Percentiles rank a stretch among this genome's conserved stretches.
Conservation (phyloP, 768 basidiomycete species). For the Pholiota conissans region DNA sequence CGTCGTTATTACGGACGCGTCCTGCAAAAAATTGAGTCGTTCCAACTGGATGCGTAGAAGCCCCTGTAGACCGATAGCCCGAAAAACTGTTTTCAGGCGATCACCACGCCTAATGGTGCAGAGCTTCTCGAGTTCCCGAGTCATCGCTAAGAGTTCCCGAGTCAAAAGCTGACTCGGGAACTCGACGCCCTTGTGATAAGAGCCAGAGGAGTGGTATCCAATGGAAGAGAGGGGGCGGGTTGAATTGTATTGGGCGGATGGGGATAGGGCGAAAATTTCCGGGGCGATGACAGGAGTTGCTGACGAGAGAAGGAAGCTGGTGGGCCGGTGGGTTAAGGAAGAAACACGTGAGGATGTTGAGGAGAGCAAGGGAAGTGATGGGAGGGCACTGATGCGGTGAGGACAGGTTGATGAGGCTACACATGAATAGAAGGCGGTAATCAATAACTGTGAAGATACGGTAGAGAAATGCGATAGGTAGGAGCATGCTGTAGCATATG, state of each 20-base stretch:
- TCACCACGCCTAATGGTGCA: background rate
- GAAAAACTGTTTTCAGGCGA: background rate
- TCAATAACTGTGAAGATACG: background rate
- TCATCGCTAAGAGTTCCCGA: conserved; percentile 36
- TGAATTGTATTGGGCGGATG: background rate
- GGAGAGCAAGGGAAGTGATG: background rate
- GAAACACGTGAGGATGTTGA: background rate
- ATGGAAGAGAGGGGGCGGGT: conserved; percentile 2
- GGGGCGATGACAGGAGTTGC: conserved; percentile 6
- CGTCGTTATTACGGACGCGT: background rate
- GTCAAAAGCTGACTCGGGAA: conserved; percentile 43
- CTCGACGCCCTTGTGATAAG: conserved; percentile 25
- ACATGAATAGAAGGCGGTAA: background rate
- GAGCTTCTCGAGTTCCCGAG: conserved; percentile 33
- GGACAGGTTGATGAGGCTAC: background rate
- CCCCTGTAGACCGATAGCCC: background rate
- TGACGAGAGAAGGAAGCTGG: conserved; percentile 3
- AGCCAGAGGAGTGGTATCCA: background rate
- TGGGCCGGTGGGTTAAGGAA: background rate
- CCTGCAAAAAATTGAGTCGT: too few species aligned
- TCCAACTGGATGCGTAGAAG: too few species aligned
- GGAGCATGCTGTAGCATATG: background rate
- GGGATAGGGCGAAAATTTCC: background rate
- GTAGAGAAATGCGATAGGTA: background rate
- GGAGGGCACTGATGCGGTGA: background rate